Base-by-base conservation (phyloP, 768 basidiomycete genomes). In the Pisolithus tinctorius region DNA sequence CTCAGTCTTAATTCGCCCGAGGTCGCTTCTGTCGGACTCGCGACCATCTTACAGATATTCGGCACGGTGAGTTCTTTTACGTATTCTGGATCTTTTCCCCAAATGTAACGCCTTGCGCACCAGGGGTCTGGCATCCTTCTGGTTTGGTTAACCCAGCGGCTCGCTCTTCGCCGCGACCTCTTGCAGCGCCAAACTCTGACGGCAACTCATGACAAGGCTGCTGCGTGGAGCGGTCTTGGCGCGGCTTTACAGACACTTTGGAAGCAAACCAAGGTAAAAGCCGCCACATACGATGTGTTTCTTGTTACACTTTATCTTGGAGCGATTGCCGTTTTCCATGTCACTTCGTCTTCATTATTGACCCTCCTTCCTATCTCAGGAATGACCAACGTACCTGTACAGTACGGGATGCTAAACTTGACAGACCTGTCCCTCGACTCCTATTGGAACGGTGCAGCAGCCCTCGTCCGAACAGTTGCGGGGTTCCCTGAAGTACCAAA, bases 211-310 rank as follows among this genome's bases (percentile, higher is more conserved):
- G 56, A 61, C 47, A 39, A 48, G 34, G 17, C 36, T 31, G 41
- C 27, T 23, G 58, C 60, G 1, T 61, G 59, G 59, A 39, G 34
- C 20, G 60, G 60, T n/a, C 53, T 61, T 31, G 59, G 59, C 2
- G 45, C 59, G 3, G 53, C 60, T 13, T 17, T 55, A 11, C 30
- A 20, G 8, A 16, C 34, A n/a, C 1, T 55, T 23, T 49, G 51
- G 51, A 7, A n/a, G 7, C 51, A 55, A n/a, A 23, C 23, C 2
- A 8, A 36, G 3, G 25, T 51, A 20, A 7, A 50, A 11, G 16
- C 51, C 6, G 52, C 54, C 31, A 27, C 31, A 20, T 43, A 39
- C 25, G 11, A 16, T 6, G 30, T 26, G 14, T 36, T 53, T 17
- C 31, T 55, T 5, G 49, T 55, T 26, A 9, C 36, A 1, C 9